Conservation (phyloP, 2,329 filamentous ascomycete genomes). For the Nemania sp. region DNA sequence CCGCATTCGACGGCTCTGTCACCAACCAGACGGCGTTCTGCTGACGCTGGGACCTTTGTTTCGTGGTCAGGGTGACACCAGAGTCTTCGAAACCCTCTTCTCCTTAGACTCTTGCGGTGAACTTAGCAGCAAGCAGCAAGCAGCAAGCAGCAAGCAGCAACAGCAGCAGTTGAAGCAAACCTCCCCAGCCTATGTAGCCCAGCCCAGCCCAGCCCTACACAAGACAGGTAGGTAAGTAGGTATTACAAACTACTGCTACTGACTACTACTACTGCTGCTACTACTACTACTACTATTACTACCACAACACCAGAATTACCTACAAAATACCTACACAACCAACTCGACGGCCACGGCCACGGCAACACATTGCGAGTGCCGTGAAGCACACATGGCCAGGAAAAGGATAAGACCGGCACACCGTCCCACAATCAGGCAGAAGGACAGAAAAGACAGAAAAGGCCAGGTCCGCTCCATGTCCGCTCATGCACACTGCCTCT, state of each 20-base stretch:
- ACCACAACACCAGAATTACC: neutral
- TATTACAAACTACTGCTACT: too few relatives aligned
- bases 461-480: conserved; percentile 30
- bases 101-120: conserved; percentile 48
- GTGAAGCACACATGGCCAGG: neutral
- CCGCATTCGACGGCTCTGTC: conserved; percentile 36
- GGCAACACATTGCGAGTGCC: conserved; percentile 24
- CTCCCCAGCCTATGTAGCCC: neutral
- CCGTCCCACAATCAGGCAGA: conserved; percentile 30
- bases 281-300: too few relatives aligned
- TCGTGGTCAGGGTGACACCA: conserved; percentile 38
- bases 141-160: too few relatives aligned
- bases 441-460: conserved; percentile 23
- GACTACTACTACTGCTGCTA: too few relatives aligned
- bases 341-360: neutral
- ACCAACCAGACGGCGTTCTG: conserved; percentile 39
- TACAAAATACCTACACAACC: neutral
- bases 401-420: neutral
- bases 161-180: conserved; percentile 35
- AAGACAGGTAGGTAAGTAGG: too few relatives aligned
- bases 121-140: too few relatives aligned
- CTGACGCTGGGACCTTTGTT: conserved; percentile 36
- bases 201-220: neutral
- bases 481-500: conserved; percentile 39
- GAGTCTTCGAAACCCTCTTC: conserved; percentile 35